Conservation (phyloP, 805 yeast species). For the Suhomyces vadensis region DNA sequence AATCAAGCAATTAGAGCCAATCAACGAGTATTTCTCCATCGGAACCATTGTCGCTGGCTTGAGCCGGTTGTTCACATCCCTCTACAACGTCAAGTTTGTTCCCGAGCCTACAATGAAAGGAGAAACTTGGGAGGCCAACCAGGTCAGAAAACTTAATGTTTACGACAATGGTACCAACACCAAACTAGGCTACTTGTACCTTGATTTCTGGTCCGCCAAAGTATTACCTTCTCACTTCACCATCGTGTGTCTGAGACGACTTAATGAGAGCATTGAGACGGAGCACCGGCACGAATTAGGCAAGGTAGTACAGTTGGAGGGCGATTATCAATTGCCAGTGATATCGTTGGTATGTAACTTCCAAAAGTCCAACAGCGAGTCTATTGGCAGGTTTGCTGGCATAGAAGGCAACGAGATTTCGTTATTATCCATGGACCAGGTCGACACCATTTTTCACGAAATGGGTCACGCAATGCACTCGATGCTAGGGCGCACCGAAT, state of each 20-base stretch:
- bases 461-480: constrained; percentile 99
- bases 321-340: constrained; percentile 78
- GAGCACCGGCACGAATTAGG: constrained; percentile 26
- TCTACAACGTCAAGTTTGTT: constrained; percentile 75
- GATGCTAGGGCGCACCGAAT: constrained; percentile 86
- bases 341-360: constrained; percentile 89
- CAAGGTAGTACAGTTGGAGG: constrained; percentile 36
- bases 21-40: constrained; percentile 74
- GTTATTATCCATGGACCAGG: constrained; percentile 69
- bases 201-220: constrained; percentile 80
- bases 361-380: constrained; percentile 32
- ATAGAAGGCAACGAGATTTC: constrained; percentile 41
- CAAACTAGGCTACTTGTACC: constrained; percentile 77
- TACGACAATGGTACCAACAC: constrained; percentile 53
- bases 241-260: constrained; percentile 86
- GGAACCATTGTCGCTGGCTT: constrained; percentile 87
- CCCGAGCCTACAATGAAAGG: constrained; percentile 65
- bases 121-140: constrained; percentile 80
- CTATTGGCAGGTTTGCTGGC: constrained; percentile 32
- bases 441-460: constrained; percentile 94
- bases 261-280: constrained; percentile 45
- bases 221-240: constrained; percentile 95
- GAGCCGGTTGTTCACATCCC: constrained; percentile 62
- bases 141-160: constrained; percentile 80
- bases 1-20: constrained; percentile 34